phyloP scores from a whole-genome alignment of 345 rosid genomes.

The Kandelia obovata region DNA sequence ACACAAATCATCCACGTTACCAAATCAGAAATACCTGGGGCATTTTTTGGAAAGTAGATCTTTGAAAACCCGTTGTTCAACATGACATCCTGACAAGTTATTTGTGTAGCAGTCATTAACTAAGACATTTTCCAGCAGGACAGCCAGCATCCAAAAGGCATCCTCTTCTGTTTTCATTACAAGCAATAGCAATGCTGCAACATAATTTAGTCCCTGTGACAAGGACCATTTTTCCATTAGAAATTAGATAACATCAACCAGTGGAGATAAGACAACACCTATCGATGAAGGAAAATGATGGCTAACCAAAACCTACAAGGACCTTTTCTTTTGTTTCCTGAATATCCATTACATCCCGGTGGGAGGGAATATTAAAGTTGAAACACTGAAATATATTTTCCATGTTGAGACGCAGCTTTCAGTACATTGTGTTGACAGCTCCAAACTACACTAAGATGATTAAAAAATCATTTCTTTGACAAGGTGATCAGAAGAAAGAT shows the following conservation, averaged over 20 bases:
- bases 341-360: not conserved
- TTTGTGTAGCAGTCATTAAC: conserved; percentile 93
- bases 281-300: not conserved
- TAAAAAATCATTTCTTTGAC: not conserved
- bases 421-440: not conserved
- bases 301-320: not conserved
- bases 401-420: not conserved
- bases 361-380: not conserved
- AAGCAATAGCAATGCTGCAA: conserved; percentile 85
- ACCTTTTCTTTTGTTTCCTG: not conserved
- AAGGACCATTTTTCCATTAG: conserved; percentile 1
- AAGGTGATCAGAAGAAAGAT: not conserved
- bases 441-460: not conserved
- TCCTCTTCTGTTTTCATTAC: conserved; percentile 99
- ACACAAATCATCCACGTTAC: conserved; percentile 2
- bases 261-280: not conserved
- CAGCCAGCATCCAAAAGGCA: conserved; percentile 99
- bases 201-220: conserved; percentile 88
- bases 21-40: conserved; percentile 50
- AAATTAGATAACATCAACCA: not conserved
- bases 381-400: not conserved
- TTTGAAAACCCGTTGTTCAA: conserved; percentile 94
- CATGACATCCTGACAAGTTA: conserved; percentile 96
- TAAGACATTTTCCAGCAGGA: conserved; percentile 87
- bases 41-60: conserved; percentile 84